A percentile compares a stretch with the other conserved stretches of the same genome.
Evolutionary conservation across 2,329 filamentous ascomycete genomes (phyloP).

Genomic region (Fusarium nanum): DNA sequence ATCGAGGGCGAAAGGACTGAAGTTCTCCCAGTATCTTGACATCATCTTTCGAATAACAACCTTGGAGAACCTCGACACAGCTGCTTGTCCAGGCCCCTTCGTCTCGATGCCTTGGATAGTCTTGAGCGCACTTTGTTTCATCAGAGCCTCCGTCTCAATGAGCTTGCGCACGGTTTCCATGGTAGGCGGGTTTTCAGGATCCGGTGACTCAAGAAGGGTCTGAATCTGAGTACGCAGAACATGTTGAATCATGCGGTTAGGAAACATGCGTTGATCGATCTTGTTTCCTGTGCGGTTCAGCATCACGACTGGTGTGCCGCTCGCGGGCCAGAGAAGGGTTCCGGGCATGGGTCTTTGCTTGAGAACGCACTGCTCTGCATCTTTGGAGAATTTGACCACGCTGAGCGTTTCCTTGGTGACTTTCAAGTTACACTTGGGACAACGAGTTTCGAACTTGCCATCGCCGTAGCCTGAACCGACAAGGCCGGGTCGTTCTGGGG

Average conservation of each 20-base stretch:
- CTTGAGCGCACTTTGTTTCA: conserved; percentile 43
- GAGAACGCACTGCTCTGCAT: conserved; percentile 59
- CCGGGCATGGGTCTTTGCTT: conserved; percentile 71
- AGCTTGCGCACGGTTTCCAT: conserved; percentile 64
- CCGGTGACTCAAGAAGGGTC: conserved; percentile 51
- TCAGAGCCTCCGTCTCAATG: conserved; percentile 60
- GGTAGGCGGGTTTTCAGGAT: conserved; percentile 48
- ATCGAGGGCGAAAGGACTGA: conserved; percentile 72
- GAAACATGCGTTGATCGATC: conserved; percentile 60
- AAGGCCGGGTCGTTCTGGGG: conserved; percentile 45
- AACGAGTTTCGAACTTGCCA: conserved; percentile 62
- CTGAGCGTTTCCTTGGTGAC: conserved; percentile 68
- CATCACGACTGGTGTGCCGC: conserved; percentile 58
- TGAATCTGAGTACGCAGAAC: conserved; percentile 58
- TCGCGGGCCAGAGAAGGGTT: conserved; percentile 68
- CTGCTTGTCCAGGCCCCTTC: background rate
- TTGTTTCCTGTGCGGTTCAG: background rate
- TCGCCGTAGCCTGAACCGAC: conserved; percentile 71
- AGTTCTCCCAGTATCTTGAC: conserved; percentile 76
- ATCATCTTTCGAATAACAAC: conserved; percentile 73
- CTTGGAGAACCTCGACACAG: conserved; percentile 45
- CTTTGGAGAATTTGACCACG: conserved; percentile 67
- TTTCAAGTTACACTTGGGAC: conserved; percentile 60
- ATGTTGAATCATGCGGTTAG: conserved; percentile 66
- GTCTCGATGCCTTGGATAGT: conserved; percentile 33